A percentile compares a stretch with the other conserved stretches of the same genome.
Evolutionary conservation across 345 rosid genomes (phyloP).

Genomic region (Lumnitzera racemosa): DNA sequence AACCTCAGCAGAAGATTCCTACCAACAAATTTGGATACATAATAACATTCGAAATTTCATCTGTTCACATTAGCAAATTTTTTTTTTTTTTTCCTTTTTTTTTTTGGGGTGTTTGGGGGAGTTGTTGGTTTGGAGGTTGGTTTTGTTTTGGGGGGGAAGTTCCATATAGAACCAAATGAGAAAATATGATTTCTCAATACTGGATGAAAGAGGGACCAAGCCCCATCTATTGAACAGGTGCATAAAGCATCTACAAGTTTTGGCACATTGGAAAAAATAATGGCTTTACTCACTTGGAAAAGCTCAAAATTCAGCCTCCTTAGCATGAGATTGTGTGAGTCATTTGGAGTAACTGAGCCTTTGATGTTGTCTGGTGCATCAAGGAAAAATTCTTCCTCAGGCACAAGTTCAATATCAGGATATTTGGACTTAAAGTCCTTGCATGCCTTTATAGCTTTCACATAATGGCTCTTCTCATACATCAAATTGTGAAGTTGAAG

Average conservation of each 20-base stretch:
- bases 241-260: background rate
- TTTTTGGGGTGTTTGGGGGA: too few species aligned
- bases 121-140: too few species aligned
- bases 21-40: too few species aligned
- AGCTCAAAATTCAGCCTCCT: slow-evolving; percentile 83
- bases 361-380: slow-evolving; percentile 70
- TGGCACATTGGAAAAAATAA: background rate
- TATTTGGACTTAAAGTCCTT: slow-evolving; percentile 78
- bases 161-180: too few species aligned
- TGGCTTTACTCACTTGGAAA: slow-evolving; percentile 53
- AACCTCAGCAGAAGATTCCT: too few species aligned
- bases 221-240: background rate
- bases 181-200: too few species aligned
- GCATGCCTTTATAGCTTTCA: slow-evolving; percentile 75
- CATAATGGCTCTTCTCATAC: slow-evolving; percentile 90
- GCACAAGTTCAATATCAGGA: slow-evolving; percentile 78
- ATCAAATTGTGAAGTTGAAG: slow-evolving; percentile 76
- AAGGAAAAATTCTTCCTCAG: slow-evolving; percentile 63
- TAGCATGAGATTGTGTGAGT: slow-evolving; percentile 75
- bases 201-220: too few species aligned
- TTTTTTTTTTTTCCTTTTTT: too few species aligned
- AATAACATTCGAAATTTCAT: too few species aligned
- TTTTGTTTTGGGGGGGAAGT: too few species aligned
- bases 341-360: slow-evolving; percentile 39
- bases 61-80: too few species aligned